Evolutionary conservation across 257 asterid species (phyloP).

Genomic region (Cynanchum wilfordii): DNA sequence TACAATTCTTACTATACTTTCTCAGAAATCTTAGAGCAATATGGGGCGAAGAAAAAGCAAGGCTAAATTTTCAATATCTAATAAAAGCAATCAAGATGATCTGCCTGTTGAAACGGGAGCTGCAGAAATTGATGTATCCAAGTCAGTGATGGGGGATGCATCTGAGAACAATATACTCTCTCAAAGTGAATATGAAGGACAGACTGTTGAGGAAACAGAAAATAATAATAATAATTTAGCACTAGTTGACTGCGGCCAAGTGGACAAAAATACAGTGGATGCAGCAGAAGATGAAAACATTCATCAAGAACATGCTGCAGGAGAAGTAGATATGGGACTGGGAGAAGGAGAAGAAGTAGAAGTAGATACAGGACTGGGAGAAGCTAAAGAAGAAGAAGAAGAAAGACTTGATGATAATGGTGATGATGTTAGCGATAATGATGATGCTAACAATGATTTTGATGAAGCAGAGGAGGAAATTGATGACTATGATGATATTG

Average conservation of each 20-base stretch:
- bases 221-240: neutral
- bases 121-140: slow-evolving; percentile 7
- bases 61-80: slow-evolving; percentile 1
- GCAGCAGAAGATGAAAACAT: neutral
- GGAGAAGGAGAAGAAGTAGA: slow-evolving; percentile 12
- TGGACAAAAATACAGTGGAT: neutral
- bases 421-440: neutral
- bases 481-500: neutral
- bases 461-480: neutral
- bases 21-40: neutral
- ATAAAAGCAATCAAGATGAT: neutral
- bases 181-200: neutral
- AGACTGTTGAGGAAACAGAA: neutral
- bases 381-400: too few relatives aligned
- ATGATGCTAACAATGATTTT: neutral
- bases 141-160: neutral
- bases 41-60: slow-evolving; percentile 4
- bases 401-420: neutral
- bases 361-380: neutral
- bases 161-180: slow-evolving; percentile 7
- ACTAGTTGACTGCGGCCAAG: neutral
- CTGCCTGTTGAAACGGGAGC: neutral
- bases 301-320: neutral
- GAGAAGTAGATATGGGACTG: neutral
- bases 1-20: neutral